Conservation (phyloP, 2,329 filamentous ascomycete genomes). For the Epichloe bromicola region DNA sequence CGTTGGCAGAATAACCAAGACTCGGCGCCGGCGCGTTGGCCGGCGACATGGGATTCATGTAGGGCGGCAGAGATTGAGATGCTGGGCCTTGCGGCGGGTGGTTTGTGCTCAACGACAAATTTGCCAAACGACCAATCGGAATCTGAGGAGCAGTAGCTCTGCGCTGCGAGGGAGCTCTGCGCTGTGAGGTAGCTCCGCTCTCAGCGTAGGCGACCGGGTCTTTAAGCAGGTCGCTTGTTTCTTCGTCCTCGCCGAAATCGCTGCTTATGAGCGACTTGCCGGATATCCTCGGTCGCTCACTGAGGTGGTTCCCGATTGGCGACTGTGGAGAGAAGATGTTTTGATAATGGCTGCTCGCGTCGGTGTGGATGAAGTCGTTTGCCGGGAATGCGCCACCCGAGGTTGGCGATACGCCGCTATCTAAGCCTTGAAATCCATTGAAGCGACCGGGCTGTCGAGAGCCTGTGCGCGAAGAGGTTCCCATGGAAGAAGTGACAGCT, state of each 20-base stretch:
- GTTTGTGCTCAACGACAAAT: conserved; percentile 58
- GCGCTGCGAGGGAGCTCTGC: conserved; percentile 48
- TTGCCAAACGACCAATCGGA: conserved; percentile 54
- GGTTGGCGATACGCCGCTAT: conserved; percentile 45
- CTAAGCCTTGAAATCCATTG: conserved; percentile 48
- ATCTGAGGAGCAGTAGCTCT: conserved; percentile 61
- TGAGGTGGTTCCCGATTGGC: conserved; percentile 56
- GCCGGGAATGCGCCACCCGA: conserved; percentile 37
- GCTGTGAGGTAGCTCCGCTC: conserved; percentile 31
- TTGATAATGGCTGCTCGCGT: conserved; percentile 40
- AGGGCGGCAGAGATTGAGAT: conserved; percentile 39
- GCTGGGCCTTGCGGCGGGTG: conserved; percentile 36
- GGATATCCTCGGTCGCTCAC: conserved; percentile 44
- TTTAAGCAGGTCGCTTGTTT: conserved; percentile 58
- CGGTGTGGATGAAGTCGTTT: conserved; percentile 47
- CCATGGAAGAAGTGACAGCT: conserved; percentile 26
- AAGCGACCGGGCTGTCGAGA: conserved; percentile 45
- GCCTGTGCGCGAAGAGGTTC: conserved; percentile 26
- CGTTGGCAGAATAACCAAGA: conserved; percentile 22
- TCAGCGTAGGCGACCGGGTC: conserved; percentile 64
- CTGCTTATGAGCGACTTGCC: conserved; percentile 64
- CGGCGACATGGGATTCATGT: conserved; percentile 42
- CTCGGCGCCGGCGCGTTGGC: conserved; percentile 25
- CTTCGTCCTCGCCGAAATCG: conserved; percentile 50
- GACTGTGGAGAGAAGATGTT: conserved; percentile 61